Evolutionary conservation across 208 protist species (phyloP).

Genomic region (Histomonas meleagridis): DNA sequence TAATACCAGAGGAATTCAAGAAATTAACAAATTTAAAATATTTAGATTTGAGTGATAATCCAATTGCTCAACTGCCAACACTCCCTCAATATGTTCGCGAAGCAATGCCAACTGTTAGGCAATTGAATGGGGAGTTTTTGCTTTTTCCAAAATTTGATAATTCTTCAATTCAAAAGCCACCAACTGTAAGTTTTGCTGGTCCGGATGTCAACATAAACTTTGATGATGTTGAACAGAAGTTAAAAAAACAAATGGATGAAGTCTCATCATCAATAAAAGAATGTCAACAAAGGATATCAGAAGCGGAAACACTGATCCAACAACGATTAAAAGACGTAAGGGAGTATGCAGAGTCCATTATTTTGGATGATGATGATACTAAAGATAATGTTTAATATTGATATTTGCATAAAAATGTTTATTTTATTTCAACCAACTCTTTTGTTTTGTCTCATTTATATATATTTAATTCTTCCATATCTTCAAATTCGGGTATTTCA

Average conservation of each 20-base stretch:
- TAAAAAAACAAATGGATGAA: slow-evolving; percentile 36
- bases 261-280: slow-evolving; percentile 29
- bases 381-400: no score
- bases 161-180: slow-evolving; percentile 10
- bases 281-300: neutral
- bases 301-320: neutral
- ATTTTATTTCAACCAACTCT: no score
- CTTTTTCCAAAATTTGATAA: slow-evolving; percentile 33
- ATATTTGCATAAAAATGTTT: no score
- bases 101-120: neutral
- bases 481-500: no score
- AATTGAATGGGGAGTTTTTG: slow-evolving; percentile 1
- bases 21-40: slow-evolving; percentile 13
- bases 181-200: slow-evolving; percentile 21
- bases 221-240: slow-evolving; percentile 30
- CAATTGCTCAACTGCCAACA: slow-evolving; percentile 8
- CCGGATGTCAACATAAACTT: slow-evolving; percentile 11
- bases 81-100: slow-evolving; percentile 7
- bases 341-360: slow-evolving; percentile 6
- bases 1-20: slow-evolving; percentile 13
- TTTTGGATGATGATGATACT: neutral
- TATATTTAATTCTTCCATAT: no score
- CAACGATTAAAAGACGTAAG: slow-evolving; percentile 19
- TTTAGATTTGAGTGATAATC: slow-evolving; percentile 12
- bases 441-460: no score